These are phyloP conservation scores for Penicillium bovifimosum DNA, from an alignment of 495 filamentous ascomycete species.

Conservation along the genomic window DNA sequence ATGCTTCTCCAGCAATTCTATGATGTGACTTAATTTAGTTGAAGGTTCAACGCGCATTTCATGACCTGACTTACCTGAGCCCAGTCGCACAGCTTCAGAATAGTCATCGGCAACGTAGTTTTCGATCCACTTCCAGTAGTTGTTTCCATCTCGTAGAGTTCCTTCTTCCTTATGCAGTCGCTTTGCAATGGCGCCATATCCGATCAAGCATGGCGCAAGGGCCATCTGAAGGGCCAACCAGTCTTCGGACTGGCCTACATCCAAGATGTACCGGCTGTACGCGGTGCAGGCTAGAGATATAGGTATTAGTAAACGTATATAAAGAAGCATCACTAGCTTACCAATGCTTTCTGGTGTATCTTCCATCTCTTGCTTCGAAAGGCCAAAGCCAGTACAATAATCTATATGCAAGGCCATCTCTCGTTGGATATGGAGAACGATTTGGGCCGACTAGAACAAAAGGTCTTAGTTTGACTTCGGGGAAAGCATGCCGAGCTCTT, in stretches of 20 bases:
- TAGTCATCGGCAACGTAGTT: conserved; percentile 82
- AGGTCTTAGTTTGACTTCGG: conserved; percentile 1
- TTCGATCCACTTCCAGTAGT: conserved; percentile 87
- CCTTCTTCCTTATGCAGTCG: conserved; percentile 52
- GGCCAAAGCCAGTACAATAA: conserved; percentile 75
- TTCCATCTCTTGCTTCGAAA: conserved; percentile 72
- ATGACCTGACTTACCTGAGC: conserved; percentile 50
- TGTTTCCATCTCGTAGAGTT: conserved; percentile 60
- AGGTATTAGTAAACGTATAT: conserved; percentile 23
- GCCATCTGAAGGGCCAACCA: conserved; percentile 79
- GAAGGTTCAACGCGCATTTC: conserved; percentile 3
- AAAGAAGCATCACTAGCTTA: conserved; percentile 25
- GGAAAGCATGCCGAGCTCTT: conserved; percentile 15
- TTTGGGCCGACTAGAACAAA: conserved; percentile 54
- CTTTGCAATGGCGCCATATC: conserved; percentile 72
- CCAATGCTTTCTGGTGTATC: conserved; percentile 66
- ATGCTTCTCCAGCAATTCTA: conserved; percentile 68
- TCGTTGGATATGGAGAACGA: conserved; percentile 66
- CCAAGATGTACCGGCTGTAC: conserved; percentile 71
- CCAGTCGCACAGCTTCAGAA: conserved; percentile 57
- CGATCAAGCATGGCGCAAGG: conserved; percentile 78
- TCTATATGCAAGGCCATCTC: conserved; percentile 77
- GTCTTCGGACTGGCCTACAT: conserved; percentile 81
- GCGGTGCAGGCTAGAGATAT: conserved; percentile 37
- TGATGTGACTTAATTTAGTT: conserved; percentile 15